Percentiles rank a stretch among this genome's conserved stretches.
phyloP scores from a whole-genome alignment of 441 rosid species.

The Dalechampia spathulata region DNA sequence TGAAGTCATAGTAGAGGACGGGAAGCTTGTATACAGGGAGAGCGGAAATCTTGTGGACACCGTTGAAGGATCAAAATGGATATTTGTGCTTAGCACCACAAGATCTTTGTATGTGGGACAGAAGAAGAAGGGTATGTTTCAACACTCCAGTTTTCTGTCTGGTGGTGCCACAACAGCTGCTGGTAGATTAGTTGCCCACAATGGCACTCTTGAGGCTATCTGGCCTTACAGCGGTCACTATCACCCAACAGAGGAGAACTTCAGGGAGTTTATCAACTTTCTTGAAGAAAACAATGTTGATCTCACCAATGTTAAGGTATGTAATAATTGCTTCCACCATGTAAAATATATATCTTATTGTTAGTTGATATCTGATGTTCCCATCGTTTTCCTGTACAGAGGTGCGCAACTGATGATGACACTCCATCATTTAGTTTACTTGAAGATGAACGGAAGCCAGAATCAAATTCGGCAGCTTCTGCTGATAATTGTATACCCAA shows the following conservation, averaged over 20 bases:
- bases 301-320: constrained; percentile 79
- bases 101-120: constrained; percentile 67
- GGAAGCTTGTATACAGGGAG: constrained; percentile 50
- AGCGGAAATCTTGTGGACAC: constrained; percentile 57
- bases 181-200: constrained; percentile 63
- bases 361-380: background rate
- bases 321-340: background rate
- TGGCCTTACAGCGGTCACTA: constrained; percentile 99
- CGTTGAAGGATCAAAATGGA: constrained; percentile 65
- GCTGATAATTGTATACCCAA: constrained; percentile 25
- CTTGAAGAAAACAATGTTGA: constrained; percentile 61
- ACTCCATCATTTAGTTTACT: background rate
- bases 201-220: constrained; percentile 77
- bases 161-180: constrained; percentile 95
- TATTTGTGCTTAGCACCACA: constrained; percentile 86
- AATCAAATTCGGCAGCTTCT: background rate
- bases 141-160: no score
- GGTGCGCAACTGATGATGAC: constrained; percentile 64
- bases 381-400: constrained; percentile 37
- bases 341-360: no score
- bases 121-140: constrained; percentile 85
- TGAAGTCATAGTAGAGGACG: constrained; percentile 59
- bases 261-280: constrained; percentile 61
- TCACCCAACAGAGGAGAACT: constrained; percentile 84
- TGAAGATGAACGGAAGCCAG: constrained; percentile 23